Conservation (phyloP, 2,329 filamentous ascomycete genomes). For the Hysterium pulicare region DNA sequence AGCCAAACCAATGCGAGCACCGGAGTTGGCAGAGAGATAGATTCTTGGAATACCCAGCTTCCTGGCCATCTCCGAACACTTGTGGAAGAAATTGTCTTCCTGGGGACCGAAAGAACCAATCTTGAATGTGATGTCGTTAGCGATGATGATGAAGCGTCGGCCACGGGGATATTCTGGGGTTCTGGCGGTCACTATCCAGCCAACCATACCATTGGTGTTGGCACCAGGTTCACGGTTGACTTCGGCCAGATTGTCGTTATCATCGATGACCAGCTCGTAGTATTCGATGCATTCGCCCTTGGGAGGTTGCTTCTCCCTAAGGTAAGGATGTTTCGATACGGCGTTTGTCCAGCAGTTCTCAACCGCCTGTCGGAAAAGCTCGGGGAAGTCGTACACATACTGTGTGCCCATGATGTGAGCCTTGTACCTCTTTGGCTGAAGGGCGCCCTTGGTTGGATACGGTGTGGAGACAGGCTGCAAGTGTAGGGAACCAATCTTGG, state of each 20-base stretch:
- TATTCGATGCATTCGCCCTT: conserved; percentile 90
- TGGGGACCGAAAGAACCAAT: conserved; percentile 96
- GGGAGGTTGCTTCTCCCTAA: conserved; percentile 77
- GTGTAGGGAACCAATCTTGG: conserved; percentile 94
- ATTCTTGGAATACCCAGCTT: conserved; percentile 94
- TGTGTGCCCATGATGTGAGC: conserved; percentile 98
- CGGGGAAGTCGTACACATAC: conserved; percentile 99
- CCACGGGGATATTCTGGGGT: conserved; percentile 94
- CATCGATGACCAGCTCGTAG: conserved; percentile 91
- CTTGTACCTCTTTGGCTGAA: conserved; percentile 99
- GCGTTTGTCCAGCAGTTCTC: conserved; percentile 89
- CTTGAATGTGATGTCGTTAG: conserved; percentile 99
- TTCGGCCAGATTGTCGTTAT: conserved; percentile 86
- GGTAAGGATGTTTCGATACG: conserved; percentile 66
- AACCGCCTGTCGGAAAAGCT: conserved; percentile 96
- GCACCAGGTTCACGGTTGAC: conserved; percentile 92
- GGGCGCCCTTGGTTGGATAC: conserved; percentile 96
- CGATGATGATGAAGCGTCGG: conserved; percentile 89
- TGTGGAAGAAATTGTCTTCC: conserved; percentile 98
- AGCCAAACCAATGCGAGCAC: conserved; percentile 93
- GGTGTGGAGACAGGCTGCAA: conserved; percentile 85
- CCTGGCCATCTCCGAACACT: conserved; percentile 94
- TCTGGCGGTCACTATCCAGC: conserved; percentile 91
- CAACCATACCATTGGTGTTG: conserved; percentile 97
- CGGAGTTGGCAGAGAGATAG: conserved; percentile 97